These are phyloP conservation scores for Acanthamoeba sp. DNA, from an alignment of 208 protist genomes.

Conservation along the genomic window DNA sequence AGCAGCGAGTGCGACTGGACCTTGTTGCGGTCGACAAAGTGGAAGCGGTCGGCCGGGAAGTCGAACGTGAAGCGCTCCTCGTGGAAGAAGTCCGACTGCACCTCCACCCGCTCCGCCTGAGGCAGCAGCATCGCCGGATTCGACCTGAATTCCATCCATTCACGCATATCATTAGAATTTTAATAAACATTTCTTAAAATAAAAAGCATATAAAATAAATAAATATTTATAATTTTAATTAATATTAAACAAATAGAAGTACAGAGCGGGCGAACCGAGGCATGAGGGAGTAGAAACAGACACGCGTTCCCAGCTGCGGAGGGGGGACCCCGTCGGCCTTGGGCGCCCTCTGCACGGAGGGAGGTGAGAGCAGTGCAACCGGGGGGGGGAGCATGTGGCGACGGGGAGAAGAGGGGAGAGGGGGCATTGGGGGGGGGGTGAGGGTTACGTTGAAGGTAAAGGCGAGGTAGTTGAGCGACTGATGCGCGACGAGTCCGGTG, in stretches of 20 bases:
- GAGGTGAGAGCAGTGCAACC: not conserved
- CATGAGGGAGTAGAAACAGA: slow-evolving; percentile 2
- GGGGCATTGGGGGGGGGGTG: no score
- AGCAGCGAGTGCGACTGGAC: slow-evolving; percentile 51
- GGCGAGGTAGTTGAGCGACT: slow-evolving; percentile 33
- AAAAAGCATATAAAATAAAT: no score
- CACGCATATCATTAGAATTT: no score
- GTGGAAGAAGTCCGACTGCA: slow-evolving; percentile 50
- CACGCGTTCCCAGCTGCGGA: not conserved
- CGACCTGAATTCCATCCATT: not conserved
- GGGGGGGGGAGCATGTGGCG: no score
- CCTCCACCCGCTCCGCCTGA: not conserved
- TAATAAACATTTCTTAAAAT: no score
- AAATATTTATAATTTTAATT: no score
- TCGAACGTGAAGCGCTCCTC: slow-evolving; percentile 65
- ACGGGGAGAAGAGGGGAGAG: not conserved
- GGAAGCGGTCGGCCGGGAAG: slow-evolving; percentile 15
- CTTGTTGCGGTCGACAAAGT: slow-evolving; percentile 55
- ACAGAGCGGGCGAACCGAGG: not conserved
- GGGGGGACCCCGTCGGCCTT: not conserved
- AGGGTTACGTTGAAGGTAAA: slow-evolving; percentile 38
- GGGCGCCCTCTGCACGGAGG: not conserved
- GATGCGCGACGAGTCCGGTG: not conserved
- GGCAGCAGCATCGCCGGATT: slow-evolving; percentile 35
- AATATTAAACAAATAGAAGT: not conserved